phyloP scores from a whole-genome alignment of 345 rosid species.

The Physaria fendleri region DNA sequence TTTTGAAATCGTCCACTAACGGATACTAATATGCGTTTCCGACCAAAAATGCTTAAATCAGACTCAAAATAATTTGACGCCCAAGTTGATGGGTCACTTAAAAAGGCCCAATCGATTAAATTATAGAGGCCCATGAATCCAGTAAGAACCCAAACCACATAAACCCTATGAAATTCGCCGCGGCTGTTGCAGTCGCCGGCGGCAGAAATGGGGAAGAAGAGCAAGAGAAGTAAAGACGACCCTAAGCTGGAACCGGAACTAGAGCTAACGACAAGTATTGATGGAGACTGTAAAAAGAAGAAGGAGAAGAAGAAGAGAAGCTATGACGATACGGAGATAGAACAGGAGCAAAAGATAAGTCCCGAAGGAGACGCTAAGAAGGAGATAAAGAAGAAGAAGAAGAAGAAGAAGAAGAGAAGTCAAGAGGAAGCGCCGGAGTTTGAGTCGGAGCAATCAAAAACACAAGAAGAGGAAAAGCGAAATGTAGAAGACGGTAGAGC shows the following conservation, averaged over 20 bases:
- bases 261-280: slow-evolving; percentile 7
- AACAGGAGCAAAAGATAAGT: slow-evolving; percentile 15
- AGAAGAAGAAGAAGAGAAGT: slow-evolving; percentile 23
- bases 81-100: background rate
- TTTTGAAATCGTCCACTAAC: too few relatives aligned
- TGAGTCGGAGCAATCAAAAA: slow-evolving; percentile 16
- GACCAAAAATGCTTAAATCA: too few relatives aligned
- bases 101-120: background rate
- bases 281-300: slow-evolving; percentile 2
- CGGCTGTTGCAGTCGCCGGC: slow-evolving; percentile 19
- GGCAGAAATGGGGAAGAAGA: slow-evolving; percentile 59
- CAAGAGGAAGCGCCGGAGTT: slow-evolving; percentile 8
- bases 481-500: slow-evolving; percentile 27
- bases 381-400: slow-evolving; percentile 56
- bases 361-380: slow-evolving; percentile 34
- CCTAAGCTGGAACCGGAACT: slow-evolving; percentile 17
- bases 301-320: slow-evolving; percentile 17
- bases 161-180: slow-evolving; percentile 20
- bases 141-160: slow-evolving; percentile 17
- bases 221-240: slow-evolving; percentile 25
- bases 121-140: background rate
- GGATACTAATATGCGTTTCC: too few relatives aligned
- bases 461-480: slow-evolving; percentile 6
- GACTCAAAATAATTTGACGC: too few relatives aligned
- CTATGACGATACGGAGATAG: slow-evolving; percentile 9